Conservation (phyloP, 768 basidiomycete genomes). For the Omphalotus guepiniiformis region DNA sequence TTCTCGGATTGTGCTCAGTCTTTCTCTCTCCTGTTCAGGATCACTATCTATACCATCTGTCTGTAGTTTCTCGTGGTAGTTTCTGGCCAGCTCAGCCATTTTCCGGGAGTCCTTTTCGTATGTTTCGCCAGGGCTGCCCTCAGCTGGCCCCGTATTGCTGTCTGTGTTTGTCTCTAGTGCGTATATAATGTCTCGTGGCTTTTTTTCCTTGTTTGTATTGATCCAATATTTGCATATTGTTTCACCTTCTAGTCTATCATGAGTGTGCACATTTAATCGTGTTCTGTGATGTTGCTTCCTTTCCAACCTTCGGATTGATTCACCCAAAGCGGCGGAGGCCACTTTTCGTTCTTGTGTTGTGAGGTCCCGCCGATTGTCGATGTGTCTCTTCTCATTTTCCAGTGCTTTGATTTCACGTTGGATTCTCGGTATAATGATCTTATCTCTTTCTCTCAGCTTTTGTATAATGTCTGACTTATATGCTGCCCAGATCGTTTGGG, state of each 20-base stretch:
- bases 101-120: slow-evolving; percentile 19
- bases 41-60: background rate
- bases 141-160: background rate
- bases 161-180: background rate
- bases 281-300: slow-evolving; percentile 9
- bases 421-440: slow-evolving; percentile 9
- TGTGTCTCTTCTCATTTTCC: background rate
- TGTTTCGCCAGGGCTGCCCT: background rate
- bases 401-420: slow-evolving; percentile 2
- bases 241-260: slow-evolving; percentile 9
- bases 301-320: slow-evolving; percentile 5
- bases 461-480: slow-evolving; percentile 8
- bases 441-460: slow-evolving; percentile 8
- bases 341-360: slow-evolving; percentile 7
- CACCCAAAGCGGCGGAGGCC: background rate
- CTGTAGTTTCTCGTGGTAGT: slow-evolving; percentile 27
- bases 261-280: slow-evolving; percentile 2
- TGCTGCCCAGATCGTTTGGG: slow-evolving; percentile 3
- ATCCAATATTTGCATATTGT: slow-evolving; percentile 17
- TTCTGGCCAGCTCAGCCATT: slow-evolving; percentile 29
- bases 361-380: background rate
- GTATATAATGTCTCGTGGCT: slow-evolving; percentile 16
- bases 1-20: background rate
- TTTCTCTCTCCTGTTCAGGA: background rate
- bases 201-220: background rate